Evolutionary conservation across 257 asterid species (phyloP).

Genomic region (Leonotis leonurus): DNA sequence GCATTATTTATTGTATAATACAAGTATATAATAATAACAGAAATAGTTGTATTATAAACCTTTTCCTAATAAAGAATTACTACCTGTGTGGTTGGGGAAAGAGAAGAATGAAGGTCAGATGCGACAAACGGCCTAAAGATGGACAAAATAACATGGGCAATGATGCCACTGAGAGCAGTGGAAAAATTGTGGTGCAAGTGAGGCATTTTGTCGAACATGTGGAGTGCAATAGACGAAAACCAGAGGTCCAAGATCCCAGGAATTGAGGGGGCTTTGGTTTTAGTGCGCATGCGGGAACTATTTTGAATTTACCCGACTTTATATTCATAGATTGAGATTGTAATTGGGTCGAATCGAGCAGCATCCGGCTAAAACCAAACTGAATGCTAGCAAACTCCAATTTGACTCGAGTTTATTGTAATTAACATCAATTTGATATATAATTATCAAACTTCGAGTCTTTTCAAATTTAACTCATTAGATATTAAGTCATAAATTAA

Average conservation of each 20-base stretch:
- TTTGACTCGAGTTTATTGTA: too few species aligned
- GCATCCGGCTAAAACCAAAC: too few species aligned
- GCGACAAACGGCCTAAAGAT: not conserved
- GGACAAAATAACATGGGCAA: slow-evolving; percentile 52
- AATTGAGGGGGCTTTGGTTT: slow-evolving; percentile 17
- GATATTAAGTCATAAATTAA: too few species aligned
- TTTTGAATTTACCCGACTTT: too few species aligned
- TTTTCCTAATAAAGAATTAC: too few species aligned
- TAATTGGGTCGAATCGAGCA: too few species aligned
- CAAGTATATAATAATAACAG: not conserved
- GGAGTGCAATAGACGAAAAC: slow-evolving; percentile 23
- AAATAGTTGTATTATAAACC: too few species aligned
- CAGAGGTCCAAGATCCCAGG: slow-evolving; percentile 20
- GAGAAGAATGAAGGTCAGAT: not conserved
- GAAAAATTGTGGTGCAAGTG: slow-evolving; percentile 2
- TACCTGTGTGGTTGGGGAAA: not conserved
- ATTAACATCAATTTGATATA: too few species aligned
- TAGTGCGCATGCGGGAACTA: not conserved
- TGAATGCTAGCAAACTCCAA: too few species aligned
- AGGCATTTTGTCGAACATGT: slow-evolving; percentile 55
- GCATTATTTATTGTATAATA: not conserved
- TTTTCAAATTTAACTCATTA: too few species aligned
- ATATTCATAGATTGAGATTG: too few species aligned
- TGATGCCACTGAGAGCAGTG: slow-evolving; percentile 27
- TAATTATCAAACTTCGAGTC: too few species aligned